phyloP scores from a whole-genome alignment of 306 rosid genomes.

The Corylus heterophylla region DNA sequence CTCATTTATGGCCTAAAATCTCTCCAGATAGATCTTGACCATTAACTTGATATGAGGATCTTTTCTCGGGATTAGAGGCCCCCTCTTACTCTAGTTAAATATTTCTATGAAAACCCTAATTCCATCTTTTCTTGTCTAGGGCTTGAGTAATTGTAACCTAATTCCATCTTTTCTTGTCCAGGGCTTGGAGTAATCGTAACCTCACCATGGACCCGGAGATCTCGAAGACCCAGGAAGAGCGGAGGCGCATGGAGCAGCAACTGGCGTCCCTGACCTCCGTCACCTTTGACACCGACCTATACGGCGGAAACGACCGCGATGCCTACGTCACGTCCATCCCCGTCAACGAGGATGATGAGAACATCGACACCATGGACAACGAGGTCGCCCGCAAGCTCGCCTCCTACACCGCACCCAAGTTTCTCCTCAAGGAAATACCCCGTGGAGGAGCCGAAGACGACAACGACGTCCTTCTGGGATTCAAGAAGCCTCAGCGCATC shows the following conservation, averaged over 20 bases:
- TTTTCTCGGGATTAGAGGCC: too few relatives aligned
- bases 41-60: too few relatives aligned
- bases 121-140: too few relatives aligned
- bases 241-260: conserved; percentile 62
- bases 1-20: too few relatives aligned
- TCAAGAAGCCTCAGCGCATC: conserved; percentile 53
- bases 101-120: too few relatives aligned
- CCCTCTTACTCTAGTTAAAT: too few relatives aligned
- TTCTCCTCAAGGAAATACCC: conserved; percentile 56
- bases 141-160: too few relatives aligned
- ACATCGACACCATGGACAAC: conserved; percentile 43
- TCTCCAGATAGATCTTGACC: too few relatives aligned
- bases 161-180: too few relatives aligned
- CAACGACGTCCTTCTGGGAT: conserved; percentile 44
- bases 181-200: too few relatives aligned
- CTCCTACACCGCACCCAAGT: conserved; percentile 67
- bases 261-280: conserved; percentile 57
- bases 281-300: conserved; percentile 60
- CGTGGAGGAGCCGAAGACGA: conserved; percentile 45
- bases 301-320: conserved; percentile 52
- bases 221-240: conserved; percentile 84
- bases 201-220: conserved; percentile 55
- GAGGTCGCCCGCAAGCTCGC: conserved; percentile 57
- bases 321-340: conserved; percentile 62
- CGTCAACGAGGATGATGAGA: conserved; percentile 65